phyloP scores from a whole-genome alignment of 805 yeast genomes.

The Clavispora santaluciae region DNA sequence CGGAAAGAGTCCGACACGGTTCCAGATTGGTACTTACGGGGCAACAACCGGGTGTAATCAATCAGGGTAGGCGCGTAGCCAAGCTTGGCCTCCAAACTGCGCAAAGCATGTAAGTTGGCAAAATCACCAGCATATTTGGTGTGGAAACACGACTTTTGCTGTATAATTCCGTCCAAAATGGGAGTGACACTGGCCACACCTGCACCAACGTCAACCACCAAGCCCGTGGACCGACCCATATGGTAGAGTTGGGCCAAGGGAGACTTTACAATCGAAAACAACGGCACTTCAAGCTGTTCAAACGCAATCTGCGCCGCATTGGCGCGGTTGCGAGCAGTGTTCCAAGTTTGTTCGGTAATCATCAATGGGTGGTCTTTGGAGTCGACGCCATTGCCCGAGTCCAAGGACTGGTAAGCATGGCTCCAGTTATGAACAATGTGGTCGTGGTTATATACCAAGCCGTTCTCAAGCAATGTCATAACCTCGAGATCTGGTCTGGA shows the following conservation, averaged over 20 bases:
- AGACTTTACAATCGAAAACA: conserved; percentile 67
- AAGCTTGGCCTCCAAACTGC: conserved; percentile 34
- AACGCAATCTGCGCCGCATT: conserved; percentile 69
- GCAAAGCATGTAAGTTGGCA: conserved; percentile 57
- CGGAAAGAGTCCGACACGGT: conserved; percentile 22
- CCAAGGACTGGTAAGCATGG: conserved; percentile 50
- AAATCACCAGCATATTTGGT: conserved; percentile 84
- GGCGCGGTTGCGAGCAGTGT: conserved; percentile 50
- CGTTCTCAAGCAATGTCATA: conserved; percentile 59
- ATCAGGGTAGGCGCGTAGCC: conserved; percentile 16
- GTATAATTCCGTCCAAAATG: conserved; percentile 66
- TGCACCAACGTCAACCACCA: conserved; percentile 78
- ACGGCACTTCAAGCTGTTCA: conserved; percentile 69
- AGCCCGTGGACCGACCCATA: conserved; percentile 70
- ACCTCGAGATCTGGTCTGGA: conserved; percentile 42
- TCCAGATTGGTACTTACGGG: conserved; percentile 4
- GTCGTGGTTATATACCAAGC: conserved; percentile 69
- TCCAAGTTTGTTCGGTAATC: conserved; percentile 67
- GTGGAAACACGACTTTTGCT: conserved; percentile 59
- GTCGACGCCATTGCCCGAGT: conserved; percentile 37
- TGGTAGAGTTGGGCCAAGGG: conserved; percentile 77
- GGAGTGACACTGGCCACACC: conserved; percentile 70
- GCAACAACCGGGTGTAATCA: conserved; percentile 14
- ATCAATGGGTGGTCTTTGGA: conserved; percentile 63
- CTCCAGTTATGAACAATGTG: conserved; percentile 64